Conservation (phyloP, 1,139 yeast species). For the Lodderomyces metapsilosis region DNA sequence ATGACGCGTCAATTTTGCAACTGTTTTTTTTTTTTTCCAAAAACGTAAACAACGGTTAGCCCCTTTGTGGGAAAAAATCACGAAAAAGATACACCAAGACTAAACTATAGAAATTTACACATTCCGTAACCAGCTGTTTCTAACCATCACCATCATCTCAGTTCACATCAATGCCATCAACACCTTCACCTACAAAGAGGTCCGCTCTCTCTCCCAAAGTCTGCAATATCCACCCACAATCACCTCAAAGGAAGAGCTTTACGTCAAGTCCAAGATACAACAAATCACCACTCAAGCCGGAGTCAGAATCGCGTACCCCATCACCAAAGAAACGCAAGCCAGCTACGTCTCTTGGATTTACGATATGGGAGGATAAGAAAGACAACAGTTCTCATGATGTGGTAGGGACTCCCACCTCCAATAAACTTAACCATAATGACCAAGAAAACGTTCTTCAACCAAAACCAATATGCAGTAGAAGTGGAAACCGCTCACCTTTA, state of each 20-base stretch:
- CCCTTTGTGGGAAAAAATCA: too few relatives aligned
- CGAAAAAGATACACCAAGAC: too few relatives aligned
- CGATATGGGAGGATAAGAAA: constrained; percentile 38
- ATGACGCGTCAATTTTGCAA: neutral
- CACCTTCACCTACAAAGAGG: constrained; percentile 33
- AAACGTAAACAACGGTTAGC: neutral
- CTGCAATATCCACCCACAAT: constrained; percentile 15
- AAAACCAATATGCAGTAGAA: constrained; percentile 13
- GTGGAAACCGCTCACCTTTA: constrained; percentile 30
- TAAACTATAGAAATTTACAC: too few relatives aligned
- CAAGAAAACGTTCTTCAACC: constrained; percentile 50
- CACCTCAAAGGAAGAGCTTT: neutral
- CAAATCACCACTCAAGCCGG: neutral
- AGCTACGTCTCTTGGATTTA: constrained; percentile 25
- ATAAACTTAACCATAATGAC: constrained; percentile 32
- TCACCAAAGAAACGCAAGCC: constrained; percentile 16
- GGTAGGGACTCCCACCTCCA: constrained; percentile 16
- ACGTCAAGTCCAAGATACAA: neutral
- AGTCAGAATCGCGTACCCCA: constrained; percentile 6
- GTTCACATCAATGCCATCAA: constrained; percentile 19
- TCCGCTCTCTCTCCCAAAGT: constrained; percentile 34
- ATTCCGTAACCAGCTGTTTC: too few relatives aligned
- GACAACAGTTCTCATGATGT: constrained; percentile 10
- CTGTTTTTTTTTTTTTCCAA: neutral
- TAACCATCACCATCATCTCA: too few relatives aligned